Evolutionary conservation across 169 alveolate genomes (phyloP).

Genomic region (Plasmodium coatneyi): DNA sequence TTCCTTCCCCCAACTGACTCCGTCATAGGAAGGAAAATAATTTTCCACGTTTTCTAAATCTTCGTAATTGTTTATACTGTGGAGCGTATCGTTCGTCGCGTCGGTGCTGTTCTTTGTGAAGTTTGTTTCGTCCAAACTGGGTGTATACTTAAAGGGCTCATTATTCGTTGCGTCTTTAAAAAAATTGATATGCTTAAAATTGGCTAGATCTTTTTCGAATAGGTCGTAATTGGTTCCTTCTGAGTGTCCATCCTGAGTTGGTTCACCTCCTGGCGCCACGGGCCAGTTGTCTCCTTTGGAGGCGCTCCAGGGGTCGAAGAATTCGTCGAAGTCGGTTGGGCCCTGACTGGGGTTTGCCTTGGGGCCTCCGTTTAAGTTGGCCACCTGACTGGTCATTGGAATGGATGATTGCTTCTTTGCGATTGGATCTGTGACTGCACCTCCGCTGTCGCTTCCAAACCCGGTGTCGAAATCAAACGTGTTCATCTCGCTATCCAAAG

Average conservation of each 20-base stretch:
- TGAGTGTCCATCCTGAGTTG: not conserved
- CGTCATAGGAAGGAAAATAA: not conserved
- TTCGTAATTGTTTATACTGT: constrained; percentile 8
- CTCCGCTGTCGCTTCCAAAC: not conserved
- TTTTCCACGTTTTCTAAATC: not conserved
- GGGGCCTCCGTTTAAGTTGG: not conserved
- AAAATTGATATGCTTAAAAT: not conserved
- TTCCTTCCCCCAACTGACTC: not conserved
- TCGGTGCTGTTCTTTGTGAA: not conserved
- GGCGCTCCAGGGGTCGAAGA: constrained; percentile 64
- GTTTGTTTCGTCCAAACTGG: not conserved
- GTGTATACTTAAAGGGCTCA: constrained; percentile 9
- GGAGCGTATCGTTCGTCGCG: not conserved
- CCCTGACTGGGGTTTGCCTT: not conserved
- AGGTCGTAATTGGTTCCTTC: not conserved
- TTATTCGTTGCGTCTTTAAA: not conserved
- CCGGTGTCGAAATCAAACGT: not conserved
- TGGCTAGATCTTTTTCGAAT: not conserved
- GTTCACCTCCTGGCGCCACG: no score
- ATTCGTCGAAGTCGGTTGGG: not conserved
- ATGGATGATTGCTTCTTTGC: not conserved
- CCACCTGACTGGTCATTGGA: not conserved
- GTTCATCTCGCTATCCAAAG: not conserved
- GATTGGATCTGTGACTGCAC: not conserved
- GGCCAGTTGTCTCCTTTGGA: not conserved